Percentiles rank a stretch among this genome's conserved stretches.
These are phyloP conservation scores for Curvularia eragrostidis DNA, from an alignment of 2,329 filamentous ascomycete species.

Conservation along the genomic window DNA sequence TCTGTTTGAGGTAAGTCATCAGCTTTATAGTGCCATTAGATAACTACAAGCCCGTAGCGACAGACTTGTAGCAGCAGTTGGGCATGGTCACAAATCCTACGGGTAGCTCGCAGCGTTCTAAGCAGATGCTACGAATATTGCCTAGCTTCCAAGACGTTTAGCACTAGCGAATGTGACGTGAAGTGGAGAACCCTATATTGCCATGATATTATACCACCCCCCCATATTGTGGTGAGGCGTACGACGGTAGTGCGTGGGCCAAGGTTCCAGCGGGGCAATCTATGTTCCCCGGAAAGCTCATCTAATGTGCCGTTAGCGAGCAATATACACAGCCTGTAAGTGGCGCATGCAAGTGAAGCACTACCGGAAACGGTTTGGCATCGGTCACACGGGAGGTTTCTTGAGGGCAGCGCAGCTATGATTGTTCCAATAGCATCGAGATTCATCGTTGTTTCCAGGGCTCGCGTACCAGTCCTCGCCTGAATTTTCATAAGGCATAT, in stretches of 20 bases:
- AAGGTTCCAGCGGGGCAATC: slow-evolving; percentile 25
- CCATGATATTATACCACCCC: slow-evolving; percentile 20
- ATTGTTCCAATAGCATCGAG: slow-evolving; percentile 1
- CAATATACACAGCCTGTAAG: background rate
- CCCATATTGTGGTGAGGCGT: slow-evolving; percentile 10
- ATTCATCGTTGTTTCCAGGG: background rate
- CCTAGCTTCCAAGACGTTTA: slow-evolving; percentile 8
- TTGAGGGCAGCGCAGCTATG: background rate
- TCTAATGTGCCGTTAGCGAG: slow-evolving; percentile 30
- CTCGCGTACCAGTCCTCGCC: background rate
- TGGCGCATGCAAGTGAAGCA: background rate
- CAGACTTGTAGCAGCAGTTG: slow-evolving; percentile 8
- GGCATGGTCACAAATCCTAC: slow-evolving; percentile 8
- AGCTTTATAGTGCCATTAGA: slow-evolving; percentile 10
- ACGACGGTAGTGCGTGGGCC: background rate
- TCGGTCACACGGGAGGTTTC: background rate
- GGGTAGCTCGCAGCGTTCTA: slow-evolving; percentile 11
- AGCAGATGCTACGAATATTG: slow-evolving; percentile 3
- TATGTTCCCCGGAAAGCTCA: slow-evolving; percentile 25
- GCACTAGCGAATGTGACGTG: background rate
- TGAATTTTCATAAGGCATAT: background rate
- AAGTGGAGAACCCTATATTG: slow-evolving; percentile 23
- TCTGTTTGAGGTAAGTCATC: slow-evolving; percentile 4
- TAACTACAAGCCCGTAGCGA: slow-evolving; percentile 12
- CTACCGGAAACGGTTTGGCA: background rate